A percentile compares a stretch with the other conserved stretches of the same genome.
These are phyloP conservation scores for Annona squamosa DNA, from an alignment of 164 flowering plant genomes.

Conservation along the genomic window DNA sequence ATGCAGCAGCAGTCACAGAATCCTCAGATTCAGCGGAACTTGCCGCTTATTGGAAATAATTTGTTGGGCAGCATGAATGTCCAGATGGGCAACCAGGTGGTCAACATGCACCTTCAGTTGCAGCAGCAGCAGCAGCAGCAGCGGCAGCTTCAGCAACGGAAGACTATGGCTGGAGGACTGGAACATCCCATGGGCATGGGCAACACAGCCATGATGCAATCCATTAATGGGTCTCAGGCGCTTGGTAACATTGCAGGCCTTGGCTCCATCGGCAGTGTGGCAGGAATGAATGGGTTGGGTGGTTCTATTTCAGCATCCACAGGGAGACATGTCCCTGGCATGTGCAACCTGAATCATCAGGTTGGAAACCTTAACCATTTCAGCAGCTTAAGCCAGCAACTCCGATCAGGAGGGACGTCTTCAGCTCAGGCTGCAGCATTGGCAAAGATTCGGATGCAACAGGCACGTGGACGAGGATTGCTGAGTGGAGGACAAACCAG, in stretches of 20 bases:
- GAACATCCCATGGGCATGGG: conserved; percentile 6
- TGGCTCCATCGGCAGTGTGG: conserved; percentile 34
- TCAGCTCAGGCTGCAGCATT: conserved; percentile 36
- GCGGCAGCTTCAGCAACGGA: conserved; percentile 14
- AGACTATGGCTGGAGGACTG: conserved; percentile 15
- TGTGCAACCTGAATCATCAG: conserved; percentile 46
- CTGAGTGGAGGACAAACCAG: conserved; percentile 19
- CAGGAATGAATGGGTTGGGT: conserved; percentile 56
- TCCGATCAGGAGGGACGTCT: conserved; percentile 22
- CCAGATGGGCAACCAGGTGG: conserved; percentile 5
- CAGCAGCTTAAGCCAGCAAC: conserved; percentile 40
- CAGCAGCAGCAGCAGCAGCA: conserved; percentile 19
- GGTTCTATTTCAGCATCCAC: conserved; percentile 50
- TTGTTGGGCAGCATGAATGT: conserved; percentile 1
- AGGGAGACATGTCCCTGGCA: conserved; percentile 40
- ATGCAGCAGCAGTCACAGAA: conserved; percentile 39
- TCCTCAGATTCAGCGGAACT: conserved; percentile 20
- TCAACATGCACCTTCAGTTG: not conserved
- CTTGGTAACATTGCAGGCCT: conserved; percentile 36
- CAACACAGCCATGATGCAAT: conserved; percentile 2
- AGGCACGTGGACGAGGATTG: conserved; percentile 27
- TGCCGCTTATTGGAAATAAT: conserved; percentile 6
- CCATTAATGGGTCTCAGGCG: conserved; percentile 9
- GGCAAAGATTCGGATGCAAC: conserved; percentile 35
- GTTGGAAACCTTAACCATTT: conserved; percentile 36